A percentile compares a stretch with the other conserved stretches of the same genome.
Conservation (phyloP, 176 grass and related monocot genomes). For the sorghum (Sorghum bicolor) region Sorghum_bicolor_NCBIv3 NC_012873.2:54999001-54999500, state of each 20-base stretch:
- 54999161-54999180: too few relatives aligned
- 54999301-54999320: neutral
- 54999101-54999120: neutral
- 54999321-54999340: neutral
- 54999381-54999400: fast-evolving
- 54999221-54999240: too few relatives aligned
- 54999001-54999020: too few relatives aligned
- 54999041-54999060: neutral
- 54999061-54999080: too few relatives aligned
- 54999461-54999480: slow-evolving; percentile 27
- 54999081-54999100: too few relatives aligned
- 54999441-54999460: neutral
- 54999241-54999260: too few relatives aligned
- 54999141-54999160: too few relatives aligned
- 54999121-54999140: too few relatives aligned
- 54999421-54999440: neutral
- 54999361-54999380: neutral
- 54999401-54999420: neutral
- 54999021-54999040: too few relatives aligned
- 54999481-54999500: neutral
- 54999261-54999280: neutral
- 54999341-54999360: neutral
- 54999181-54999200: too few relatives aligned
- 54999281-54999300: neutral
- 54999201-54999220: too few relatives aligned